Conservation (phyloP, 495 filamentous ascomycete species). For the Tuber melanosporum region DNA sequence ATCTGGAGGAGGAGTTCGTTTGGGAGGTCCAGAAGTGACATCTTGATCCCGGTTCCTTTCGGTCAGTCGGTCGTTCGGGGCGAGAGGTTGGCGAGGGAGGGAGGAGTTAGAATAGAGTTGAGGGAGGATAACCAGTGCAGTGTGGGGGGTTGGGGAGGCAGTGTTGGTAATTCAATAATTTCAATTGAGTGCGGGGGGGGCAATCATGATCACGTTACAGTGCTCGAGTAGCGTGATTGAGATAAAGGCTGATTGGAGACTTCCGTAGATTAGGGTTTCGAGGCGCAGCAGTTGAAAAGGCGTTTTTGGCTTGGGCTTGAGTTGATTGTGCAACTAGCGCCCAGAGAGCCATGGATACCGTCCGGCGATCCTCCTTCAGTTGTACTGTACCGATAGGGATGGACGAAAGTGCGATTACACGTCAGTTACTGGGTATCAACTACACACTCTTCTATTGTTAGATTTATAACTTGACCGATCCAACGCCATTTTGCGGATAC, state of each 20-base stretch:
- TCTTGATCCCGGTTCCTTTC: too few species aligned
- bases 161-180: background rate
- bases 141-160: background rate
- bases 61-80: background rate
- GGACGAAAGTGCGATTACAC: background rate
- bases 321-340: background rate
- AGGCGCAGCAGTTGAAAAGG: background rate
- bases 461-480: background rate
- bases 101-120: background rate
- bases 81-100: background rate
- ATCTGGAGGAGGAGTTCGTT: slow-evolving; percentile 8
- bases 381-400: too few species aligned
- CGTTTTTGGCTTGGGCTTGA: background rate
- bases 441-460: background rate
- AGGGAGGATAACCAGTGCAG: background rate
- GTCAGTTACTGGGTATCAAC: background rate
- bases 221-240: background rate
- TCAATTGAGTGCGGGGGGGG: background rate
- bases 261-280: background rate
- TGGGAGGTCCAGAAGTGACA: slow-evolving; percentile 19
- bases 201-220: background rate
- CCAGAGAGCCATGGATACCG: background rate
- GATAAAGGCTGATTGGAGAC: background rate
- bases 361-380: background rate
- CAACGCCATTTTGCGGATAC: background rate